Evolutionary conservation across 306 rosid genomes (phyloP).

Genomic region (Prunus mongolica): DNA sequence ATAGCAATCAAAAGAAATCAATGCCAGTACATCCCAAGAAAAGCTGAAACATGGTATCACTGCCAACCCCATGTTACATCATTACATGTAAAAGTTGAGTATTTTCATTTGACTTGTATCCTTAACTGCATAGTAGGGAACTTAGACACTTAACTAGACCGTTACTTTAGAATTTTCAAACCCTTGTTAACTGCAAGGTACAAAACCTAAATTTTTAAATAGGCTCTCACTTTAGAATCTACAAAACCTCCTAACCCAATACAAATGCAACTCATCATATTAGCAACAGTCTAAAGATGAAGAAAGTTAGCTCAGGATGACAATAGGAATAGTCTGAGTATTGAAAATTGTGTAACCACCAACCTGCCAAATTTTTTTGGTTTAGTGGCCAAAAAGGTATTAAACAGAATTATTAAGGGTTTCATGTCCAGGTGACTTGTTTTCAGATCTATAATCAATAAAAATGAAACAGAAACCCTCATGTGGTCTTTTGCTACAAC

Average conservation of each 20-base stretch:
- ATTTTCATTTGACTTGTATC: not conserved
- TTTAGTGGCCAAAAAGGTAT: not conserved
- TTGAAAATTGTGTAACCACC: not conserved
- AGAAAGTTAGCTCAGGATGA: not conserved
- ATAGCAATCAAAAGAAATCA: not conserved
- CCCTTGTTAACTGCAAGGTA: not conserved
- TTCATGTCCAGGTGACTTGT: not conserved
- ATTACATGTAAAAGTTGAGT: not conserved
- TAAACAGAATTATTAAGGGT: not conserved
- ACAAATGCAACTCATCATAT: not conserved
- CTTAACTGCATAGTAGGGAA: not conserved
- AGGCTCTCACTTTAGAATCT: not conserved
- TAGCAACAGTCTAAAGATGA: not conserved
- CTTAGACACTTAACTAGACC: not conserved
- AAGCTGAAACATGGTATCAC: not conserved
- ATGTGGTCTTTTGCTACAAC: not conserved
- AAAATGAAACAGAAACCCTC: not conserved
- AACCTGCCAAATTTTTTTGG: not conserved
- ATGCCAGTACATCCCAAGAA: not conserved
- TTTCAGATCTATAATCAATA: not conserved
- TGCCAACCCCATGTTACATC: not conserved
- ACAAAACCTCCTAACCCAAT: not conserved
- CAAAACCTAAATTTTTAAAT: not conserved
- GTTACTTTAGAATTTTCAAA: not conserved
- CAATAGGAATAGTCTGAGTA: not conserved